Percentiles rank a stretch among this genome's conserved stretches.
Conservation (phyloP, 2,329 filamentous ascomycete genomes). For the Davidsoniella eucalypti region DNA sequence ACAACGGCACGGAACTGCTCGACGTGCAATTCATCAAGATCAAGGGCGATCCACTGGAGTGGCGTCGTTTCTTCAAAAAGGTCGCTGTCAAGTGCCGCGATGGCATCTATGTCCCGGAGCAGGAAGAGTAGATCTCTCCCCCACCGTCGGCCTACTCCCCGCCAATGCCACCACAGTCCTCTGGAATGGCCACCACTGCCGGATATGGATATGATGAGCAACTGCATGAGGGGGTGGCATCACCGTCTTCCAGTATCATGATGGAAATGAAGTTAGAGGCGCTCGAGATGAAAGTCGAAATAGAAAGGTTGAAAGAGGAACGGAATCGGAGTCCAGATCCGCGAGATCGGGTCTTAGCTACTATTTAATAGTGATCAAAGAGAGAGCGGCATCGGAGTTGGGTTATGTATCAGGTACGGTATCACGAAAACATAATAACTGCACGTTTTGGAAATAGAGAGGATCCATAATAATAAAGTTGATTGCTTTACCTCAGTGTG, state of each 20-base stretch:
- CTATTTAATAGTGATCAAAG: no score
- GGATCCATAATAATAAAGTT: no score
- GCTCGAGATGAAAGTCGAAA: not conserved
- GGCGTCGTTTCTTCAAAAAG: slow-evolving; percentile 93
- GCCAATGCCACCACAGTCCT: no score
- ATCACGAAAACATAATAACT: no score
- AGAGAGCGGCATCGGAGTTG: no score
- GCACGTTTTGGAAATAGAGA: no score
- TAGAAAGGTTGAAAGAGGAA: not conserved
- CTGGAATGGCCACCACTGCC: no score
- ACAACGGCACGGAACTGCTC: slow-evolving; percentile 43
- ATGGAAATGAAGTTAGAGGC: slow-evolving; percentile 2
- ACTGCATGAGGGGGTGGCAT: no score
- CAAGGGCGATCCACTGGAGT: slow-evolving; percentile 91
- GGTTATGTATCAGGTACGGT: no score
- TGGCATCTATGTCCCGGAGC: slow-evolving; percentile 46
- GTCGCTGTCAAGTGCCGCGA: slow-evolving; percentile 79
- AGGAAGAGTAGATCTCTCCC: slow-evolving; percentile 13
- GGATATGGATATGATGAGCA: not conserved
- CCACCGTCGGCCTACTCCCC: not conserved
- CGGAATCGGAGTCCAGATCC: no score
- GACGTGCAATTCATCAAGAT: slow-evolving; percentile 87
- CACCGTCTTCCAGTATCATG: not conserved
- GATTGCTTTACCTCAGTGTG: no score
- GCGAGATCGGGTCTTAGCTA: no score